Evolutionary conservation across 2,329 filamentous ascomycete genomes (phyloP).

Genomic region (Colletotrichum lupini): DNA sequence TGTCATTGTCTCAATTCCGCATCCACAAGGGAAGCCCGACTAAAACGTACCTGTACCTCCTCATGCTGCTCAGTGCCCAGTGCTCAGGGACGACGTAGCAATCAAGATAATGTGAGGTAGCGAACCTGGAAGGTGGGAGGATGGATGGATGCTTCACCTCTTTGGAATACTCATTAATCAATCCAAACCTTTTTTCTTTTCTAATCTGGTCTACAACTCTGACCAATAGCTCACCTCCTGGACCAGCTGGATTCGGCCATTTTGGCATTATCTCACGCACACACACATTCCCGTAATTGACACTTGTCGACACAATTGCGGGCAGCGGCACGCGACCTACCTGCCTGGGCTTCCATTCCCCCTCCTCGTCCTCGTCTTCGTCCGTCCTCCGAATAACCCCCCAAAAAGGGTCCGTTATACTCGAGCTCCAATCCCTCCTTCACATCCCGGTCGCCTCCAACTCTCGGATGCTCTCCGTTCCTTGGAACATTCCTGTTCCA

Average conservation of each 20-base stretch:
- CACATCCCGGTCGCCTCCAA: neutral
- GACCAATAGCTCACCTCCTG: neutral
- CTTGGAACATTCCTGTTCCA: neutral
- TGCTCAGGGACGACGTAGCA: neutral
- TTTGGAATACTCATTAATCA: neutral
- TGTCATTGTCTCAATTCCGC: neutral
- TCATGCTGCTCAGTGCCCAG: no score
- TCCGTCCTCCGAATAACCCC: neutral
- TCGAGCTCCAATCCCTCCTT: neutral
- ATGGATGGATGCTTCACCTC: neutral
- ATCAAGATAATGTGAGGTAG: conserved; percentile 2
- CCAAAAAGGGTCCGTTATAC: neutral
- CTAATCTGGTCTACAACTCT: neutral
- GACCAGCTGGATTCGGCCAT: neutral
- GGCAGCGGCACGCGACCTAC: conserved; percentile 19
- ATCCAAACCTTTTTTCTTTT: neutral
- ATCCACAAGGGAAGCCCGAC: neutral
- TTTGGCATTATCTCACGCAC: neutral
- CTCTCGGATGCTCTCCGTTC: neutral
- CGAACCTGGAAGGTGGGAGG: neutral
- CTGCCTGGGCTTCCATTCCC: neutral
- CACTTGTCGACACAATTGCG: conserved; percentile 15
- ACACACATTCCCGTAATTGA: conserved; percentile 17
- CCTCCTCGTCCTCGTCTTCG: neutral
- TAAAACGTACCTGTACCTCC: neutral